Conservation (phyloP, 73 alveolate genomes). For the Paramecium tetraurelia region DNA sequence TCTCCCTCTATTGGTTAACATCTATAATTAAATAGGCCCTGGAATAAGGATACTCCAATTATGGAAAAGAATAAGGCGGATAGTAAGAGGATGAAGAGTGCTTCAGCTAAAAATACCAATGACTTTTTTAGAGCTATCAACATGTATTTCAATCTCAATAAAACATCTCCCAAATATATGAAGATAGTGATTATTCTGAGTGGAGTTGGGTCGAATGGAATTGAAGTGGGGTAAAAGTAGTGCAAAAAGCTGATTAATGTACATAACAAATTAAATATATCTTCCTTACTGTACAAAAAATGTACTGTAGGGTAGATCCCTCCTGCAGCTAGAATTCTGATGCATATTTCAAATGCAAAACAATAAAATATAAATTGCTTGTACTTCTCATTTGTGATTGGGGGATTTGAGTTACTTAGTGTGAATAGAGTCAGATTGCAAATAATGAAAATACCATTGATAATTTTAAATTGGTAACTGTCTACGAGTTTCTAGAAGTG, state of each 20-base stretch:
- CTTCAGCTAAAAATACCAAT: background rate
- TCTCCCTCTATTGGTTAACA: background rate
- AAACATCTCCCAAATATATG: background rate
- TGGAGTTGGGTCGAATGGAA: background rate
- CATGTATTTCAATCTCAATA: background rate
- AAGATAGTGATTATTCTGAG: background rate
- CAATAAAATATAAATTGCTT: background rate
- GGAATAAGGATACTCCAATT: background rate
- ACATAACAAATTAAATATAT: background rate
- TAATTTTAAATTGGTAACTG: background rate
- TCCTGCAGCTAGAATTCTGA: background rate
- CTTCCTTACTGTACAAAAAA: background rate
- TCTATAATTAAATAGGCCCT: conserved; percentile 3
- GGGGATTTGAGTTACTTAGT: background rate
- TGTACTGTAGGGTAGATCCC: background rate
- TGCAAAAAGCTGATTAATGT: background rate
- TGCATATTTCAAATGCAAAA: background rate
- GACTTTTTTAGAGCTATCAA: background rate
- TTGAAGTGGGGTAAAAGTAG: background rate
- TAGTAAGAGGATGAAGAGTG: background rate
- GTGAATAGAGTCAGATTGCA: background rate
- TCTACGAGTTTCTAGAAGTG: background rate
- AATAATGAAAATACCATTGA: background rate
- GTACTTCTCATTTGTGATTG: background rate
- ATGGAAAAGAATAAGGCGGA: background rate